phyloP scores from a whole-genome alignment of 148 eudicot species.

The Salicornia ramosissima region DNA sequence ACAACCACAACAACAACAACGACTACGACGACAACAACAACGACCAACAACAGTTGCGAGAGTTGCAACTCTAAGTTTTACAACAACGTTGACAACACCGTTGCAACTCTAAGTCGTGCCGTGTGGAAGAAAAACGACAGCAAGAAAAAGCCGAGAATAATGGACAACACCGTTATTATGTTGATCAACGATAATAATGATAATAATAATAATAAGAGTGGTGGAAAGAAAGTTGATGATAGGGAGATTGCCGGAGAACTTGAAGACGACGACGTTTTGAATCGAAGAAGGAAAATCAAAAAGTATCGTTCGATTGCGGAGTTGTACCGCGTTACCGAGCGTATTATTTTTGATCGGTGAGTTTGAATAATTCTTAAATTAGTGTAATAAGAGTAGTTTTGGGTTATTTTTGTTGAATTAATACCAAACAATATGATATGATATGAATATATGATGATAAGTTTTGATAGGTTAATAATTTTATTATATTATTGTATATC shows the following conservation, averaged over 20 bases:
- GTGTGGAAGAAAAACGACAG: background rate
- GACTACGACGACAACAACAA: background rate
- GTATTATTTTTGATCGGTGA: background rate
- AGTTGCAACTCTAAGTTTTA: conserved; percentile 3
- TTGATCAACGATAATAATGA: too few relatives aligned
- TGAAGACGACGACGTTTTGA: conserved; percentile 7
- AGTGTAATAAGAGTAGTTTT: background rate
- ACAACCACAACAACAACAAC: conserved; percentile 7
- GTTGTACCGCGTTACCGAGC: conserved; percentile 15
- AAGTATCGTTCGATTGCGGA: conserved; percentile 24
- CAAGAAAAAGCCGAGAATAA: background rate
- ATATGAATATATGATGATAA: too few relatives aligned
- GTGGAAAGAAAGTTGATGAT: background rate
- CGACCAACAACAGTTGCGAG: conserved; percentile 5
- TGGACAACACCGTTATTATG: background rate
- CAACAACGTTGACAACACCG: background rate
- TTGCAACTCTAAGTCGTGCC: background rate
- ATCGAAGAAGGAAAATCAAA: background rate
- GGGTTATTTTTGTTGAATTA: background rate
- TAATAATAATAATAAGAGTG: background rate
- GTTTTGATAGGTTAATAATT: too few relatives aligned
- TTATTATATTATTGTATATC: too few relatives aligned
- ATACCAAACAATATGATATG: too few relatives aligned
- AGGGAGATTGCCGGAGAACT: conserved; percentile 12
- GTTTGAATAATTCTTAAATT: too few relatives aligned